Evolutionary conservation across 225 moss, liverwort and hornwort genomes (phyloP).

Genomic region (Pleurozium schreberi): DNA sequence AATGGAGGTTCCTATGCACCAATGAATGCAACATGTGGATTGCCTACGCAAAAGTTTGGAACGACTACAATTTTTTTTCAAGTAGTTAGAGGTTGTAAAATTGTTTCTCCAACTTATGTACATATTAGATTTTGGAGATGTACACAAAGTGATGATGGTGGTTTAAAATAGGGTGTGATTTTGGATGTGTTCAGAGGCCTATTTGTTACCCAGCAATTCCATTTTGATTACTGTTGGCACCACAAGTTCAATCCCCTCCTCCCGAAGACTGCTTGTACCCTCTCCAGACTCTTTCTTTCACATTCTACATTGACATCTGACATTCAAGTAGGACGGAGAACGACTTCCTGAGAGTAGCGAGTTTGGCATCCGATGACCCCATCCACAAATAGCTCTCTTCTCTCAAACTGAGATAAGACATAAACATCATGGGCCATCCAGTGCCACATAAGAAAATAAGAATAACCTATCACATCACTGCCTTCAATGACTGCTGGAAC

Average conservation of each 20-base stretch:
- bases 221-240: constrained; percentile 28
- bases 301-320: constrained; percentile 11
- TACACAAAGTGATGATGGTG: no score
- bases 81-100: no score
- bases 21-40: no score
- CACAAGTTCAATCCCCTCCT: constrained; percentile 21
- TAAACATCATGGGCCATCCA: constrained; percentile 31
- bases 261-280: constrained; percentile 21
- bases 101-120: no score
- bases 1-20: no score
- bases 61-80: no score
- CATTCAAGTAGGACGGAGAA: constrained; percentile 12
- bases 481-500: not conserved
- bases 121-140: no score
- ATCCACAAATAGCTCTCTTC: constrained; percentile 19
- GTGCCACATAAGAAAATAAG: constrained; percentile 30
- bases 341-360: constrained; percentile 1
- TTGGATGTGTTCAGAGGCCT: no score
- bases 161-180: no score
- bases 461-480: constrained; percentile 4
- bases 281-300: constrained; percentile 15
- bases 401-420: constrained; percentile 25
- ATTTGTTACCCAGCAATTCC: constrained; percentile 37
- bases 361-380: constrained; percentile 14
- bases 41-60: no score